Evolutionary conservation across 306 rosid species (phyloP), one percentile per base, ranked within the genome.

Genomic region (Myrica gale): DNA sequence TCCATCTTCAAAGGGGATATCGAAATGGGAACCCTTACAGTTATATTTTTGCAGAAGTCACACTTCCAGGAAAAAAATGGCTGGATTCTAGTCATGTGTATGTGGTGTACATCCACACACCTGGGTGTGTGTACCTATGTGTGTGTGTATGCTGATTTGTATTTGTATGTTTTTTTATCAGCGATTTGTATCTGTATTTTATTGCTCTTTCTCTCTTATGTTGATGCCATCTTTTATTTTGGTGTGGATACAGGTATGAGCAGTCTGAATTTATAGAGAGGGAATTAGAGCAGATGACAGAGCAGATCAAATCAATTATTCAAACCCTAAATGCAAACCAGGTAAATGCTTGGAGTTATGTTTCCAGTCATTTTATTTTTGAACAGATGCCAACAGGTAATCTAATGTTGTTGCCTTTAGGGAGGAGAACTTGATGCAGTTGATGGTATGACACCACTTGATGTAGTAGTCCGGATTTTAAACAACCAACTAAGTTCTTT

Each of bases 221-320:
- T 10, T 44, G 10, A 5, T 68, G 26, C 10, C 21, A 5, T 68
- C 46, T 7, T 45, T 20, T 68, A 2, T 45, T 47, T 11, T 17
- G 42, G 73, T 46, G 20, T 41, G 68, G 53, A 56, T 53, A 75
- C 79, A 94, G 98, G 97, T 94, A 94, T 65, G 98, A 90, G 79
- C 98, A 92, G 73, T 85, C 95, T 79, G 98, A 94, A 88, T 80
- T 87, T 77, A 83, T 94, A 73, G 98, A 94, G 85, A 88, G 95
- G 85, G 98, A 90, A 76, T 81, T 92, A 48, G 97, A 94, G 86
- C 97, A 94, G 85, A 92, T 94, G 96, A 89, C 97, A 46, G 97
- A 92, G 63, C 97, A 94, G 75, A 94, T 92, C 77, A 94, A 92
- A 84, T 85, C 96, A 80, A 85, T 90, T 72, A 94, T 94, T 79